Evolutionary conservation across 2,329 filamentous ascomycete genomes (phyloP).

Genomic region (Penicillium sp.): DNA sequence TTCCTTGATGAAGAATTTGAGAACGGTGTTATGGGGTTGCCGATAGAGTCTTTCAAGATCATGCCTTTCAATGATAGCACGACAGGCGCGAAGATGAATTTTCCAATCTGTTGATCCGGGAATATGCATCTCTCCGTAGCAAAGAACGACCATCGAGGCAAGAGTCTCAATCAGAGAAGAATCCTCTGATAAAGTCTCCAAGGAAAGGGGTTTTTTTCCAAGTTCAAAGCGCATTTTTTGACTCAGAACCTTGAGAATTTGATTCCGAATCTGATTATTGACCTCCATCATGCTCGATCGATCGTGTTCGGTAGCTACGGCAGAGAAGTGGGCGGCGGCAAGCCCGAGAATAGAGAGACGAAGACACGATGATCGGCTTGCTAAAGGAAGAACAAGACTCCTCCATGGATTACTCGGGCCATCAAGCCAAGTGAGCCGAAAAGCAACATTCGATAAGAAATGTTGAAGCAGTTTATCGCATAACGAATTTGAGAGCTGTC

Average conservation of each 20-base stretch:
- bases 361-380: conserved; percentile 21
- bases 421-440: conserved; percentile 29
- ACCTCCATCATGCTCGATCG: neutral
- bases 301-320: conserved; percentile 4
- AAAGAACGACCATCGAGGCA: conserved; percentile 18
- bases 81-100: conserved; percentile 22
- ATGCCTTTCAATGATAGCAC: conserved; percentile 16
- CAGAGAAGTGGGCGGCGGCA: conserved; percentile 24
- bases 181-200: neutral
- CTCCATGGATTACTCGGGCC: conserved; percentile 30
- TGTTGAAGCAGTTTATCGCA: conserved; percentile 24
- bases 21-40: conserved; percentile 2
- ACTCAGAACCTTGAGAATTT: conserved; percentile 1
- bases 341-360: conserved; percentile 26
- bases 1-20: conserved; percentile 21
- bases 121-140: conserved; percentile 21
- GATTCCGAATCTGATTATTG: neutral
- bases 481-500: neutral
- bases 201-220: neutral
- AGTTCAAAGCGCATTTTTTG: conserved; percentile 9
- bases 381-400: conserved; percentile 26
- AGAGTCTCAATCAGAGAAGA: conserved; percentile 16
- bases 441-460: conserved; percentile 24
- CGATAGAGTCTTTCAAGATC: neutral
- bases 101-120: conserved; percentile 21